Percentiles rank a stretch among this genome's conserved stretches.
phyloP scores from a whole-genome alignment of 495 filamentous ascomycete species.

The Lichenothelia convexa region DNA sequence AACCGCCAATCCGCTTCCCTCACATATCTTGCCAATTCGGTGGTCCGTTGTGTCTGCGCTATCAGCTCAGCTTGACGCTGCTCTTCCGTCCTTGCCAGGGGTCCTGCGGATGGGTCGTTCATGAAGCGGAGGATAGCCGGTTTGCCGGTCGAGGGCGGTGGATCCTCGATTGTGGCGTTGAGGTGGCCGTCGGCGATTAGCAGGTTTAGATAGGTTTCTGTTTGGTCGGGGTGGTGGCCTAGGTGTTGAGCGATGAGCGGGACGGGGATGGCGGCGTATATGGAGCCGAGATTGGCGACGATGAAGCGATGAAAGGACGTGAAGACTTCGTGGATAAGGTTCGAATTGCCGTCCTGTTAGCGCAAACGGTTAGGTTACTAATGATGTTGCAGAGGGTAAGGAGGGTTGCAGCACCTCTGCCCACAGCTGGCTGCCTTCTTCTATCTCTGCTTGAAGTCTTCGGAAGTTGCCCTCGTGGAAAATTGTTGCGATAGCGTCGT shows the following conservation, averaged over 20 bases:
- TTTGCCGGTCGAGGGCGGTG: background rate
- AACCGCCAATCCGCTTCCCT: constrained; percentile 18
- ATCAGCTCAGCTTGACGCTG: constrained; percentile 15
- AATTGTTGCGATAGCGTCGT: constrained; percentile 45
- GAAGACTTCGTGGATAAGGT: constrained; percentile 35
- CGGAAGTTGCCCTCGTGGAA: constrained; percentile 43
- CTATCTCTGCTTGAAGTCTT: constrained; percentile 38
- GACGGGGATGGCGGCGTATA: constrained; percentile 20
- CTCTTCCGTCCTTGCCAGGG: constrained; percentile 14
- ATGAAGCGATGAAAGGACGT: constrained; percentile 28
- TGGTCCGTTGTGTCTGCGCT: constrained; percentile 15
- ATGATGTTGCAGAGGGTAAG: constrained; percentile 17
- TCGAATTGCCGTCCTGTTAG: constrained; percentile 38
- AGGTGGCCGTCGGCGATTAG: constrained; percentile 14
- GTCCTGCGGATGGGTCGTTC: constrained; percentile 7
- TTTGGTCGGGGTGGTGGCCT: constrained; percentile 6
- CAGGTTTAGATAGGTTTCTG: constrained; percentile 11
- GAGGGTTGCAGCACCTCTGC: constrained; percentile 22
- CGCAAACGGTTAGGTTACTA: constrained; percentile 30
- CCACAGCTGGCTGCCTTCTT: constrained; percentile 39
- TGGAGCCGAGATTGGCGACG: constrained; percentile 21
- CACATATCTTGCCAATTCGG: constrained; percentile 14
- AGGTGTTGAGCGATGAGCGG: constrained; percentile 12
- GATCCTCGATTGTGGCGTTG: constrained; percentile 16
- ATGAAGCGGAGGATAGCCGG: constrained; percentile 19